Evolutionary conservation across 306 rosid genomes (phyloP).

Genomic region (Cucurbita moschata): DNA sequence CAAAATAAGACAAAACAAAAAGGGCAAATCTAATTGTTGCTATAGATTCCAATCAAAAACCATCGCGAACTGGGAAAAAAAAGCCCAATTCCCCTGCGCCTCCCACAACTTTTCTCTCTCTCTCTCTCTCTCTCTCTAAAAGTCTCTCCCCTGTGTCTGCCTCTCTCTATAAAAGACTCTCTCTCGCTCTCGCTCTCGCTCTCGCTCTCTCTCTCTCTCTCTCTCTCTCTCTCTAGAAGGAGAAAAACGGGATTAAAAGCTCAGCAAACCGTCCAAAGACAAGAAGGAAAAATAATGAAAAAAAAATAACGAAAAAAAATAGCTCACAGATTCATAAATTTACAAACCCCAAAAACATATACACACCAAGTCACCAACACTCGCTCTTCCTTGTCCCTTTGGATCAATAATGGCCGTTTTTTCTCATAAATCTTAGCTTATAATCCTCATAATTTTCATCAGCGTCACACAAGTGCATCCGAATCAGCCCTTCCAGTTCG

Average conservation of each 20-base stretch:
- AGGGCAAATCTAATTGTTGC: constrained; percentile 10
- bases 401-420: not conserved
- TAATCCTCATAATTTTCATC: not conserved
- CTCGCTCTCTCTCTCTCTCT: constrained; percentile 50
- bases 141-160: constrained; percentile 20
- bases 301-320: not conserved
- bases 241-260: constrained; percentile 31
- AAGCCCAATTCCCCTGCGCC: constrained; percentile 11
- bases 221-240: constrained; percentile 43
- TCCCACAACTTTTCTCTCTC: constrained; percentile 9
- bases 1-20: not conserved
- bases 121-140: not conserved
- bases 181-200: not conserved
- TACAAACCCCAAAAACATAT: not conserved
- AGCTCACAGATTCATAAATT: not conserved
- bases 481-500: not conserved
- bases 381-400: not conserved
- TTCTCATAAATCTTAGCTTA: not conserved
- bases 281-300: not conserved
- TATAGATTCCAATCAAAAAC: constrained; percentile 58
- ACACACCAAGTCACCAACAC: not conserved
- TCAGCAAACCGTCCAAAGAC: not conserved
- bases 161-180: not conserved
- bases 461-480: not conserved
- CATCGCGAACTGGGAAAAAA: constrained; percentile 38